Evolutionary conservation across 2,329 filamentous ascomycete genomes (phyloP).

Genomic region (Chalaropsis thielavioides): DNA sequence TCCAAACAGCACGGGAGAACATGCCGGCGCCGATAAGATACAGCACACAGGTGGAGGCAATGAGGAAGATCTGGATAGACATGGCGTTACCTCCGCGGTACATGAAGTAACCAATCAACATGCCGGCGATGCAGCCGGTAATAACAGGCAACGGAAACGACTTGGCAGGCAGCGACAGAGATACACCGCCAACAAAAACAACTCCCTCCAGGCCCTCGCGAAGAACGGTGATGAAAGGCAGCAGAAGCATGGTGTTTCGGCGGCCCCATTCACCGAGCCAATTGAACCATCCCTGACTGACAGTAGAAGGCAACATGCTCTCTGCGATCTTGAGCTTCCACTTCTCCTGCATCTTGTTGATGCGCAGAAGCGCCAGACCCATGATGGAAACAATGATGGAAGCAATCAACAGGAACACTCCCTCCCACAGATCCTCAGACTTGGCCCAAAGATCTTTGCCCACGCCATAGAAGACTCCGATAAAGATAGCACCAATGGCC

Average conservation of each 20-base stretch:
- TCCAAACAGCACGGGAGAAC: constrained; percentile 62
- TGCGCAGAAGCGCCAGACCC: constrained; percentile 57
- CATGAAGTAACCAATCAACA: constrained; percentile 49
- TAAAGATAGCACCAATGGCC: constrained; percentile 50
- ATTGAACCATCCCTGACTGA: constrained; percentile 17
- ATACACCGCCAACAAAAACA: constrained; percentile 65
- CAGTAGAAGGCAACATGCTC: constrained; percentile 31
- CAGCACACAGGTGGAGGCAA: constrained; percentile 62
- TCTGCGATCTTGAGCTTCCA: constrained; percentile 60
- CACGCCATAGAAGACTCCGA: constrained; percentile 58
- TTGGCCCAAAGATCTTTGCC: constrained; percentile 45
- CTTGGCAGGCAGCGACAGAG: constrained; percentile 50
- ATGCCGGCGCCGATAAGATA: constrained; percentile 71
- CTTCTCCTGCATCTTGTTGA: constrained; percentile 63
- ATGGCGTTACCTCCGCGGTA: constrained; percentile 34
- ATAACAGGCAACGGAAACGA: constrained; percentile 58
- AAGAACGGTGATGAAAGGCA: constrained; percentile 66
- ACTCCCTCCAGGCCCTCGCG: constrained; percentile 65
- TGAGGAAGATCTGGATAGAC: constrained; percentile 52
- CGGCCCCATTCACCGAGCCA: constrained; percentile 39
- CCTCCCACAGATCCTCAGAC: constrained; percentile 60
- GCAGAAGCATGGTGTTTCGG: constrained; percentile 62
- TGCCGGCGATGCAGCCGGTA: constrained; percentile 48
- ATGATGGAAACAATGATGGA: constrained; percentile 57
- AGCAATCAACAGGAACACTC: constrained; percentile 52